Percentiles rank a stretch among this genome's conserved stretches.
These are phyloP conservation scores for Macrophomina phaseolina DNA, from an alignment of 2,329 filamentous ascomycete species.

Conservation along the genomic window DNA sequence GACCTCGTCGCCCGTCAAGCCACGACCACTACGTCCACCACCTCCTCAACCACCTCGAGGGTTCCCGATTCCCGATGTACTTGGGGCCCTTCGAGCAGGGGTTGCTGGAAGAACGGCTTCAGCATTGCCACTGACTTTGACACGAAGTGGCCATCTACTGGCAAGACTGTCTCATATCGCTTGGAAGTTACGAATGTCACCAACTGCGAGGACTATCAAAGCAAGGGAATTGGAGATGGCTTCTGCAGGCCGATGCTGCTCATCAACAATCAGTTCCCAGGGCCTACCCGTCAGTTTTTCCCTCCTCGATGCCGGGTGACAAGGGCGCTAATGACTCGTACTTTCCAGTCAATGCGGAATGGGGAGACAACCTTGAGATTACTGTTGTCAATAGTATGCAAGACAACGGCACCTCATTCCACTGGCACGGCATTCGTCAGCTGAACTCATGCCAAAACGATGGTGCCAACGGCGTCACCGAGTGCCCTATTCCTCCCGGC, in stretches of 20 bases:
- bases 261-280: slow-evolving; percentile 64
- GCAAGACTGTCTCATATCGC: slow-evolving; percentile 32
- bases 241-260: slow-evolving; percentile 48
- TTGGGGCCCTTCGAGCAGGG: slow-evolving; percentile 46
- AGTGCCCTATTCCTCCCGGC: slow-evolving; percentile 41
- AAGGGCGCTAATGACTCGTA: not conserved
- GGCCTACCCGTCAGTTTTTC: slow-evolving; percentile 59
- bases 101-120: slow-evolving; percentile 52
- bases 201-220: slow-evolving; percentile 38
- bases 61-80: slow-evolving; percentile 45
- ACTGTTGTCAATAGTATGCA: slow-evolving; percentile 58
- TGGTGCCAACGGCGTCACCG: slow-evolving; percentile 58
- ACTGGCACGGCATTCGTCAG: slow-evolving; percentile 68
- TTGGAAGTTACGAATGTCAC: slow-evolving; percentile 47
- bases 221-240: slow-evolving; percentile 33
- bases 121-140: slow-evolving; percentile 54
- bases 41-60: slow-evolving; percentile 21
- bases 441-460: slow-evolving; percentile 61
- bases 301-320: not conserved
- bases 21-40: not conserved
- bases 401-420: slow-evolving; percentile 65
- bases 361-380: slow-evolving; percentile 53
- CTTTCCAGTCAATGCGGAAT: slow-evolving; percentile 36
- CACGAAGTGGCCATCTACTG: slow-evolving; percentile 48
- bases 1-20: slow-evolving; percentile 11